A percentile compares a stretch with the other conserved stretches of the same genome.
These are phyloP conservation scores for Manihot esculenta DNA, from an alignment of 441 rosid genomes.

Conservation along the genomic window DNA sequence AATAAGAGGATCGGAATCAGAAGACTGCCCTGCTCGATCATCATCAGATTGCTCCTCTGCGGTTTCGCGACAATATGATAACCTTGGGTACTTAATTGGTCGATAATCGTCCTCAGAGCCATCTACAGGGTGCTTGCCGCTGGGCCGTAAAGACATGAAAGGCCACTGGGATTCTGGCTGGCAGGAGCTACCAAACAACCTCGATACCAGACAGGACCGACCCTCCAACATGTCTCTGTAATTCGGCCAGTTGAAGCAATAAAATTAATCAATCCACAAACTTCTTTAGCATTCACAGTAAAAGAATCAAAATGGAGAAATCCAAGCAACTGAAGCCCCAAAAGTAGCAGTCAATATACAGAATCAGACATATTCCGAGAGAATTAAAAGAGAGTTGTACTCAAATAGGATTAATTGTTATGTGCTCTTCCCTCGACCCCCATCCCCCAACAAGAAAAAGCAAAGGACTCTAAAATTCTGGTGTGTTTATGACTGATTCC, in stretches of 20 bases:
- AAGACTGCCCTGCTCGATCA: slow-evolving; percentile 49
- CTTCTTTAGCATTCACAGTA: slow-evolving; percentile 7
- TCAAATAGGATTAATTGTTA: slow-evolving; percentile 4
- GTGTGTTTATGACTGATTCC: slow-evolving; percentile 10
- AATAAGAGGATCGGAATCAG: slow-evolving; percentile 65
- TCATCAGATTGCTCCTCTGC: slow-evolving; percentile 27
- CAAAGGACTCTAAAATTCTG: background rate
- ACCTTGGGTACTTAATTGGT: slow-evolving; percentile 35
- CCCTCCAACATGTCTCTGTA: slow-evolving; percentile 78
- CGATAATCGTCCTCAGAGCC: slow-evolving; percentile 34
- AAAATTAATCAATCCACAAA: slow-evolving; percentile 20
- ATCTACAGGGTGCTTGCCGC: slow-evolving; percentile 54
- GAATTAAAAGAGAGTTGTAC: slow-evolving; percentile 4
- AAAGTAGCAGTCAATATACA: slow-evolving; percentile 19
- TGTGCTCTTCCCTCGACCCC: background rate
- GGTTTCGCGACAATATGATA: slow-evolving; percentile 28
- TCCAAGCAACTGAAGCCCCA: slow-evolving; percentile 25
- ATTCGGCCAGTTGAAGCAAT: slow-evolving; percentile 28
- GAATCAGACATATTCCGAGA: slow-evolving; percentile 18
- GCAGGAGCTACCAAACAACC: slow-evolving; percentile 73
- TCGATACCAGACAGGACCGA: slow-evolving; percentile 55
- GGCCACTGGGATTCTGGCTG: slow-evolving; percentile 62
- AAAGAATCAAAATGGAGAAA: slow-evolving; percentile 10
- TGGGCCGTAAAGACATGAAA: slow-evolving; percentile 43
- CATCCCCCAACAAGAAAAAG: background rate